Evolutionary conservation across 1,284 basidiomycete species (phyloP).

Genomic region (Leccinum fuscescens): DNA sequence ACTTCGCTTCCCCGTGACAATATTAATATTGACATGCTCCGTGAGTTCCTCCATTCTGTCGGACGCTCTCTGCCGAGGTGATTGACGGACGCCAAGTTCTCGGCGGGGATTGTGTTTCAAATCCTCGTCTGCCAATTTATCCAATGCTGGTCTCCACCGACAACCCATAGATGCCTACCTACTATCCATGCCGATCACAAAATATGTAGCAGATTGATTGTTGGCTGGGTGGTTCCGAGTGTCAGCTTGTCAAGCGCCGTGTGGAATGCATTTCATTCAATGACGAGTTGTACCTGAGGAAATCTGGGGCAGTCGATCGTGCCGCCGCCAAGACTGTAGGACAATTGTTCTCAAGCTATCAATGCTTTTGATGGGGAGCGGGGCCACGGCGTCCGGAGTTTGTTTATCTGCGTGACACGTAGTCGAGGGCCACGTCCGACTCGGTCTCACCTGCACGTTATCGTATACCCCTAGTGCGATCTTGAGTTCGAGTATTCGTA

Average conservation of each 20-base stretch:
- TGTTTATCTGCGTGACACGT: constrained; percentile 10
- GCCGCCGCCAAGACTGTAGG: neutral
- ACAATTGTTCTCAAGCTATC: neutral
- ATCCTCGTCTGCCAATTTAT: neutral
- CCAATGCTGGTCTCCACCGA: constrained; percentile 4
- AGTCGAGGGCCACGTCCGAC: constrained; percentile 5
- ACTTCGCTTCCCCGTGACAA: constrained; percentile 3
- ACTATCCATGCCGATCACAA: neutral
- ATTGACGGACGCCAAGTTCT: constrained; percentile 6
- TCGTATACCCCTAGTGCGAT: constrained; percentile 2
- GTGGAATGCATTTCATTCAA: neutral
- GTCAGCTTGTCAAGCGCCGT: constrained; percentile 7
- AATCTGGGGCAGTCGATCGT: neutral
- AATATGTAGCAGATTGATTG: constrained; percentile 4
- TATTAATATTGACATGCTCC: constrained; percentile 1
- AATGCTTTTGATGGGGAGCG: neutral
- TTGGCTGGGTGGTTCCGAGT: constrained; percentile 2
- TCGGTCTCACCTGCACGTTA: constrained; percentile 8
- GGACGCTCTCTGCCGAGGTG: neutral
- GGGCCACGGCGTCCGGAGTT: constrained; percentile 21
- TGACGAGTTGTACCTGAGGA: neutral
- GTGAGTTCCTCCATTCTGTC: constrained; percentile 12
- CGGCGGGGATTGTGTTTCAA: constrained; percentile 6
- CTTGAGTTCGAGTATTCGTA: constrained; percentile 5
- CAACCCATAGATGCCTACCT: neutral